These are phyloP conservation scores for Quillaja saponaria DNA, from an alignment of 306 rosid species.

Conservation along the genomic window DNA sequence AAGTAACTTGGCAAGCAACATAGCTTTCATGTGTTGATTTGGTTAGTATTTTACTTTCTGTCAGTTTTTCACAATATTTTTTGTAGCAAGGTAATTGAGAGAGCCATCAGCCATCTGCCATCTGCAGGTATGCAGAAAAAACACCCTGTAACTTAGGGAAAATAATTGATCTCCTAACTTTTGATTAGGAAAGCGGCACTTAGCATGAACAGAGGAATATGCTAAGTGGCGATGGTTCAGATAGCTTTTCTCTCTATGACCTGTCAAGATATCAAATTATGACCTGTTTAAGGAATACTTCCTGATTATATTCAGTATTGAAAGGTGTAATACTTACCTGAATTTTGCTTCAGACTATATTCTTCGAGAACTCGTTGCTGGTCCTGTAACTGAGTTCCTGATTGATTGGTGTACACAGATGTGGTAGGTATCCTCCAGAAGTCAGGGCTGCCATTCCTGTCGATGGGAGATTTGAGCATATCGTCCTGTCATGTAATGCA, in stretches of 20 bases:
- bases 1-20: too few species aligned
- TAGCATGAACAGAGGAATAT: too few species aligned
- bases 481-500: constrained; percentile 86
- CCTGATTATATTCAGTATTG: not conserved
- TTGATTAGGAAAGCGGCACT: too few species aligned
- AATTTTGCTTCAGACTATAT: constrained; percentile 6
- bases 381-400: constrained; percentile 24
- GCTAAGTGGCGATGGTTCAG: too few species aligned
- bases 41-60: too few species aligned
- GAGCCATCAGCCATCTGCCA: too few species aligned
- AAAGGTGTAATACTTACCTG: not conserved
- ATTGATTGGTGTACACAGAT: constrained; percentile 54
- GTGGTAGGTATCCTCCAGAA: constrained; percentile 98
- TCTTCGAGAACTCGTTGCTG: constrained; percentile 9
- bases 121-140: too few species aligned
- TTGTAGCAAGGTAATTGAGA: too few species aligned
- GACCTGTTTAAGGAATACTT: not conserved
- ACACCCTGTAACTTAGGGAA: too few species aligned
- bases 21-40: too few species aligned
- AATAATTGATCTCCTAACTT: too few species aligned
- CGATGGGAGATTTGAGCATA: constrained; percentile 99
- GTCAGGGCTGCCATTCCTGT: constrained; percentile 97
- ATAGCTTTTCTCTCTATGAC: not conserved
- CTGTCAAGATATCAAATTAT: not conserved
- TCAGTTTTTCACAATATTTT: too few species aligned